Evolutionary conservation across 78 protist genomes (phyloP).

Genomic region (Isochrysis galbana): DNA sequence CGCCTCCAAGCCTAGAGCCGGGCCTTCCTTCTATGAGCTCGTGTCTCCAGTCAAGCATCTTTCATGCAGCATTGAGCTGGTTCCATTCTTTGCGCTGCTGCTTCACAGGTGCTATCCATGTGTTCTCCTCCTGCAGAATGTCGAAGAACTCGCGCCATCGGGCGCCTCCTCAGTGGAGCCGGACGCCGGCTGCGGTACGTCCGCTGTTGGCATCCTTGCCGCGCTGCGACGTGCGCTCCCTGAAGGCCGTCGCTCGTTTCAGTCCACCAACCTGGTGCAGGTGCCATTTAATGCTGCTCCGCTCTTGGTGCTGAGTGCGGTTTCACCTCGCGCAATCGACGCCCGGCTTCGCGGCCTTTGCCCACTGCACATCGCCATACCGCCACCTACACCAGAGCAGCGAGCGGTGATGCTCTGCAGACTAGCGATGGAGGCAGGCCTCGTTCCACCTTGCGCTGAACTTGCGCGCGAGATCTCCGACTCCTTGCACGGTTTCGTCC

Average conservation of each 20-base stretch:
- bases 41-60: too few species aligned
- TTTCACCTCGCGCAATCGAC: too few species aligned
- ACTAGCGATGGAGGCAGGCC: not conserved
- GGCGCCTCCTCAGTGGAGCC: too few species aligned
- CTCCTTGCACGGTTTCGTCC: not conserved
- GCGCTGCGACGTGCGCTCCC: not conserved
- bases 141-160: too few species aligned
- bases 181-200: not conserved
- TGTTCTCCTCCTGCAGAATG: too few species aligned
- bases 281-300: not conserved
- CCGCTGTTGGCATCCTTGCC: not conserved
- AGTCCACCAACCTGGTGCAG: not conserved
- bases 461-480: not conserved
- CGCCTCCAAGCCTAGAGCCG: too few species aligned
- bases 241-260: not conserved
- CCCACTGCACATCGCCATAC: not conserved
- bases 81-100: too few species aligned
- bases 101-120: too few species aligned
- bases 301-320: not conserved
- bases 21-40: too few species aligned
- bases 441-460: not conserved
- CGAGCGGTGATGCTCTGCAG: not conserved
- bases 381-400: not conserved
- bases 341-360: too few species aligned
- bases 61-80: too few species aligned